Evolutionary conservation across 1,284 basidiomycete species (phyloP), one percentile per base, ranked within the genome.

Genomic region (Apiotrichum porosum): DNA sequence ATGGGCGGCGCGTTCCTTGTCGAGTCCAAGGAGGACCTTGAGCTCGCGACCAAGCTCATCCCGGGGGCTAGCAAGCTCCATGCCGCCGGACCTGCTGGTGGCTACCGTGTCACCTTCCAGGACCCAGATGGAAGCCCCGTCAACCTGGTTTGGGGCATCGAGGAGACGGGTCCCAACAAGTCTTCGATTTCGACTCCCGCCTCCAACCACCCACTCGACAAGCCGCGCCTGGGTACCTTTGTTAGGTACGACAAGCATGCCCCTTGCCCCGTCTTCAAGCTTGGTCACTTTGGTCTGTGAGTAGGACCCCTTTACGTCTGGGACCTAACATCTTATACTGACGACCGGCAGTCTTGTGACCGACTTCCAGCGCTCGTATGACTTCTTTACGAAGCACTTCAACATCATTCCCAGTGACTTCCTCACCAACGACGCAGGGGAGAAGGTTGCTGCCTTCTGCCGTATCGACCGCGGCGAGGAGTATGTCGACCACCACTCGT

Each of bases 401-500:
- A 61, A 58, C 38, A 49, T 61, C 18, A 58, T 52, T 26, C 48
- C 59, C 4, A 53, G 54, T 9, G 59, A 61, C 45, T 42, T 58
- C 21, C 51, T 58, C 30, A 42, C 42, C 19, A 50, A 42, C 6
- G 49, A 51, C 9, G 44, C 52, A 15, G 56, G 51, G 3, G n/a
- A 15, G 3, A 36, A 41, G 13, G 51, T 61, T 5, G 49, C 52
- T 2, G 49, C 44, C 8, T 61, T 61, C 37, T 46, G 51, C 32
- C 59, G 56, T 41, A 32, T 61, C 14, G 59, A 61, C 40, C 51
- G 54, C 6, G 59, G 44, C n/a, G 54, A 58, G 40, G 51, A 56
- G 43, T 57, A 47, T 44, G 52, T 54, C 10, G 59, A 61, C 47
- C 59, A 61, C 49, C 59, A 60, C 40, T 56, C 54, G 1, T 58